These are phyloP conservation scores for Aspergillus diversus DNA, from an alignment of 495 filamentous ascomycete genomes.

Conservation along the genomic window DNA sequence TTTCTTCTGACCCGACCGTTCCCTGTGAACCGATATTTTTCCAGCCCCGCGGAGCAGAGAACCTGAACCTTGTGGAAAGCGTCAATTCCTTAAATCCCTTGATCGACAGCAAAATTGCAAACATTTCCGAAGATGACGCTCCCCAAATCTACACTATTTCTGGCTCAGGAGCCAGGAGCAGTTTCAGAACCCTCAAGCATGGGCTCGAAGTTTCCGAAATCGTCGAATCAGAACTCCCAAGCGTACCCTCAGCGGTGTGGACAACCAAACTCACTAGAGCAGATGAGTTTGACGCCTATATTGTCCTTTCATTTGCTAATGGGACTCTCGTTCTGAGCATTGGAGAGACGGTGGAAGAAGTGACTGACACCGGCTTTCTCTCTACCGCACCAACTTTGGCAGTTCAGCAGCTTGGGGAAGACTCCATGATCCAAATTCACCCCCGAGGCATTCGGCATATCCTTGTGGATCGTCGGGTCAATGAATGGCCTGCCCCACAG, in stretches of 20 bases:
- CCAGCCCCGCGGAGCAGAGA: constrained; percentile 75
- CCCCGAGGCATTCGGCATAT: constrained; percentile 94
- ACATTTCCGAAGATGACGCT: constrained; percentile 87
- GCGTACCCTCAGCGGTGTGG: constrained; percentile 88
- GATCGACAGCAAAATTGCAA: constrained; percentile 86
- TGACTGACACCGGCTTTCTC: constrained; percentile 89
- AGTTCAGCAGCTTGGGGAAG: constrained; percentile 91
- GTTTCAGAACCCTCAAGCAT: constrained; percentile 88
- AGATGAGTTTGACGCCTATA: constrained; percentile 85
- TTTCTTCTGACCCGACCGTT: constrained; percentile 70
- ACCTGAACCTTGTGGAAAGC: constrained; percentile 81
- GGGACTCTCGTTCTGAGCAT: constrained; percentile 88
- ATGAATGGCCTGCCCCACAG: constrained; percentile 92
- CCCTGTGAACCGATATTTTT: constrained; percentile 80
- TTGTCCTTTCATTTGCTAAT: constrained; percentile 70
- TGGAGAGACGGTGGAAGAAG: constrained; percentile 94
- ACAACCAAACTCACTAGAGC: constrained; percentile 83
- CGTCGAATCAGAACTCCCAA: constrained; percentile 86
- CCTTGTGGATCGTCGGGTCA: constrained; percentile 74
- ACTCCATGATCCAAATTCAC: constrained; percentile 92
- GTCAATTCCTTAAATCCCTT: constrained; percentile 90
- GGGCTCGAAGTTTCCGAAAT: constrained; percentile 93
- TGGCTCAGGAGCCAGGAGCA: constrained; percentile 84
- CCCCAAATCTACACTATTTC: constrained; percentile 95
- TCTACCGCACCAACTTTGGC: constrained; percentile 84